A percentile compares a stretch with the other conserved stretches of the same genome.
Evolutionary conservation across 2,329 filamentous ascomycete genomes (phyloP).

Genomic region (Neofusicoccum sp.): DNA sequence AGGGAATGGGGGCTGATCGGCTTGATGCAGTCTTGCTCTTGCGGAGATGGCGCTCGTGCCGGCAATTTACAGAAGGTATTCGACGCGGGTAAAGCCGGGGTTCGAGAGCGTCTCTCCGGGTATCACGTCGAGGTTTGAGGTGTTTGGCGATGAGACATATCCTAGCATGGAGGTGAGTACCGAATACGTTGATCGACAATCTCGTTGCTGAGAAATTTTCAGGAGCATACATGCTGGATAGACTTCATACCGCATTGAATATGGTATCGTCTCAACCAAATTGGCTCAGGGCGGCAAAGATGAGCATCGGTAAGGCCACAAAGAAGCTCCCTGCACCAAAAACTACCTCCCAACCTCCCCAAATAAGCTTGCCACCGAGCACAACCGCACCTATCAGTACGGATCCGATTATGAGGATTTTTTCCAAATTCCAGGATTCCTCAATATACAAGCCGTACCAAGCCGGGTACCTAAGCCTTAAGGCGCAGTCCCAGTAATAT

Average conservation of each 20-base stretch:
- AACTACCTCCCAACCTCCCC: too few species aligned
- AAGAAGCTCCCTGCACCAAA: too few species aligned
- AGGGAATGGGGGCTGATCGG: background rate
- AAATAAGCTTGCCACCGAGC: too few species aligned
- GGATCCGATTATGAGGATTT: too few species aligned
- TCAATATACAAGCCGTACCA: too few species aligned
- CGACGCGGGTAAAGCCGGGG: conserved; percentile 32
- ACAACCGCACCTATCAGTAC: too few species aligned
- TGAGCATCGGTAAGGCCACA: too few species aligned
- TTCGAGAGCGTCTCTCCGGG: conserved; percentile 40
- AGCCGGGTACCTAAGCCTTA: too few species aligned
- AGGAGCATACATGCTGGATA: conserved; percentile 7
- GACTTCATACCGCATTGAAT: background rate
- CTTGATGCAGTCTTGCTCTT: conserved; percentile 47
- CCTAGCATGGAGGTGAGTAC: conserved; percentile 25
- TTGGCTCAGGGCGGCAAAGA: too few species aligned
- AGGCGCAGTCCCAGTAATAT: too few species aligned
- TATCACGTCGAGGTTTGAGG: conserved; percentile 46
- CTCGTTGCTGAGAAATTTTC: background rate
- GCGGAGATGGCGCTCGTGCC: conserved; percentile 54
- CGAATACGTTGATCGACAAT: background rate
- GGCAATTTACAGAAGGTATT: conserved; percentile 49
- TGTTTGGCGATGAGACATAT: conserved; percentile 42
- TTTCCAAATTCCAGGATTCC: too few species aligned
- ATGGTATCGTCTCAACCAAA: too few species aligned